Evolutionary conservation across 345 rosid species (phyloP).

Genomic region (Psidium guajava): DNA sequence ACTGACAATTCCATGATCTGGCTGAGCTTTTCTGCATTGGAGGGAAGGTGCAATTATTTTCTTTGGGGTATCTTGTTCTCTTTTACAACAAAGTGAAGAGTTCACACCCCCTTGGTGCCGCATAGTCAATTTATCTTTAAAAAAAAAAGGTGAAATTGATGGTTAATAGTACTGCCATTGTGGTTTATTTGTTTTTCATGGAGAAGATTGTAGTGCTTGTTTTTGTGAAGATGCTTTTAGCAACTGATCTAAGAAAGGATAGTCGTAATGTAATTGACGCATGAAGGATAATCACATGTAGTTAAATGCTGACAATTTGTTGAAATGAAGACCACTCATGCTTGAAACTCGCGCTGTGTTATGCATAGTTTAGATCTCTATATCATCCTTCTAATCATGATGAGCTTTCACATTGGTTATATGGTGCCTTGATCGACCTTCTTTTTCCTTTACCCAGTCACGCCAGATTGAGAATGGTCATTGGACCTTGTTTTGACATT

Average conservation of each 20-base stretch:
- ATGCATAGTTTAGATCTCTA: not conserved
- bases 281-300: not conserved
- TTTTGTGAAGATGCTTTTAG: not conserved
- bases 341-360: not conserved
- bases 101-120: not conserved
- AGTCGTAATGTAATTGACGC: not conserved
- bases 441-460: not conserved
- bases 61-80: not conserved
- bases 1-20: constrained; percentile 96
- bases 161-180: not conserved
- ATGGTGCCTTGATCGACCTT: not conserved
- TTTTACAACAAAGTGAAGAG: not conserved
- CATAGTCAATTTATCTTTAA: not conserved
- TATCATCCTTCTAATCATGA: not conserved
- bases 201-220: not conserved
- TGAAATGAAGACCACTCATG: not conserved
- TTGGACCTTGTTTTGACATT: not conserved
- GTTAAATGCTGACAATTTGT: not conserved
- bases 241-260: not conserved
- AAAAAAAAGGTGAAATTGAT: not conserved
- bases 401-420: not conserved
- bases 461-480: not conserved
- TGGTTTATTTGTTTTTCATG: not conserved
- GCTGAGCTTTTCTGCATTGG: constrained; percentile 97
- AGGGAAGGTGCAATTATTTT: constrained; percentile 46